Conservation (phyloP, 768 basidiomycete genomes). For the Austroboletus eburneus region DNA sequence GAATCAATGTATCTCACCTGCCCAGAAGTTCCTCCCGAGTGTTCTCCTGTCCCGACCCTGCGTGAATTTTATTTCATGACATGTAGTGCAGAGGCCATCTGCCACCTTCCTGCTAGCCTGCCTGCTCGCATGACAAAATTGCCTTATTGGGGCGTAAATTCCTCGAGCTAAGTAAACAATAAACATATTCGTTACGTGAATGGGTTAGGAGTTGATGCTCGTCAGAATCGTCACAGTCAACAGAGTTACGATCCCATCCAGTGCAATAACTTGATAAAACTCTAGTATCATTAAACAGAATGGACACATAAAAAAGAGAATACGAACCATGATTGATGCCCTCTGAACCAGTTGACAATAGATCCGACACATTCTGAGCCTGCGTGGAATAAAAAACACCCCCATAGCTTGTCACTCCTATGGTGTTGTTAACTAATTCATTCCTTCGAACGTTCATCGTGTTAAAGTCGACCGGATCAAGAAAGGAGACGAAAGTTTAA, state of each 20-base stretch:
- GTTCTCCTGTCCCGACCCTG: too few relatives aligned
- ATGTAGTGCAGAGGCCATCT: too few relatives aligned
- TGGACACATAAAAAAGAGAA: background rate
- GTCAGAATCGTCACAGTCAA: conserved; percentile 48
- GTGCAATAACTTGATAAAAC: conserved; percentile 45
- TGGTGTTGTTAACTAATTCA: conserved; percentile 34
- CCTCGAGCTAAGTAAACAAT: too few relatives aligned
- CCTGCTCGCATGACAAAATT: too few relatives aligned
- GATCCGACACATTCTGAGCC: conserved; percentile 45
- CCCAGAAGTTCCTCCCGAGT: too few relatives aligned
- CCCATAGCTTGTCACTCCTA: conserved; percentile 36
- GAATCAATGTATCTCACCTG: too few relatives aligned
- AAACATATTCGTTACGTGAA: too few relatives aligned
- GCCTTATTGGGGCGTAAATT: too few relatives aligned
- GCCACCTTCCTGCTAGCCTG: too few relatives aligned
- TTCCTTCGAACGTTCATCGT: conserved; percentile 26
- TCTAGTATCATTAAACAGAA: background rate
- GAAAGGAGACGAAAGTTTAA: too few relatives aligned
- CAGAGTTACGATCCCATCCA: conserved; percentile 53
- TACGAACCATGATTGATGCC: conserved; percentile 52
- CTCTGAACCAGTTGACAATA: conserved; percentile 47
- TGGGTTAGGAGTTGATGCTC: too few relatives aligned
- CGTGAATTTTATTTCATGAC: too few relatives aligned
- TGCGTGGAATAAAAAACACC: conserved; percentile 47
- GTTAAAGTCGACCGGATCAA: background rate